A percentile compares a stretch with the other conserved stretches of the same genome.
These are phyloP conservation scores for Pseudoscleropodium purum DNA, from an alignment of 225 moss, liverwort and hornwort species.

Conservation along the genomic window DNA sequence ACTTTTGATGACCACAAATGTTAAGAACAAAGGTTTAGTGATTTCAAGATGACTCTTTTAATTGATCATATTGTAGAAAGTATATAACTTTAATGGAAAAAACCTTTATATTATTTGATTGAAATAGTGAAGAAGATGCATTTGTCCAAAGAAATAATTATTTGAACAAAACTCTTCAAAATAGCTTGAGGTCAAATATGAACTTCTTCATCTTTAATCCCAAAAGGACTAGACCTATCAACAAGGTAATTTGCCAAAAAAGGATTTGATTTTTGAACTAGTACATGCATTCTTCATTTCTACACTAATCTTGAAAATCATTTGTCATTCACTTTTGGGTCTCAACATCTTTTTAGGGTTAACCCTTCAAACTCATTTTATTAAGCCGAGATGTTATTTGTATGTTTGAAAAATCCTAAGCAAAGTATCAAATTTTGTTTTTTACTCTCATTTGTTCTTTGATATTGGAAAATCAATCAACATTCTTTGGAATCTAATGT, in stretches of 20 bases:
- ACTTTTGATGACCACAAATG: too few relatives aligned
- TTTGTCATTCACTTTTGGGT: neutral
- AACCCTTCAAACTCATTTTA: neutral
- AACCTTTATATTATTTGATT: neutral
- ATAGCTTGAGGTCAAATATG: neutral
- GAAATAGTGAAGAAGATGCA: neutral
- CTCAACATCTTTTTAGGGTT: neutral
- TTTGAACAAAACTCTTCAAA: neutral
- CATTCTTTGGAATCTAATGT: neutral
- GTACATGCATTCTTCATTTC: neutral
- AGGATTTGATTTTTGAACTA: neutral
- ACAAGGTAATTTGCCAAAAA: neutral
- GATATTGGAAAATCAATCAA: neutral
- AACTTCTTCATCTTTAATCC: neutral
- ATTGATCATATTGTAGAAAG: neutral
- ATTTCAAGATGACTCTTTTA: neutral
- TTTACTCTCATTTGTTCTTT: neutral
- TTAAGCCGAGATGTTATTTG: too few relatives aligned
- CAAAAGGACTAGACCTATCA: neutral
- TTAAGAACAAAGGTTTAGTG: too few relatives aligned
- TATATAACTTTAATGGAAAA: neutral
- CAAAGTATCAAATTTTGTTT: neutral
- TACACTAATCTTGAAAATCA: neutral
- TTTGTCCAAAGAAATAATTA: neutral
- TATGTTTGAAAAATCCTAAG: fast-evolving